Evolutionary conservation across 805 yeast species (phyloP).

Genomic region (Candida arabinofermentans): DNA sequence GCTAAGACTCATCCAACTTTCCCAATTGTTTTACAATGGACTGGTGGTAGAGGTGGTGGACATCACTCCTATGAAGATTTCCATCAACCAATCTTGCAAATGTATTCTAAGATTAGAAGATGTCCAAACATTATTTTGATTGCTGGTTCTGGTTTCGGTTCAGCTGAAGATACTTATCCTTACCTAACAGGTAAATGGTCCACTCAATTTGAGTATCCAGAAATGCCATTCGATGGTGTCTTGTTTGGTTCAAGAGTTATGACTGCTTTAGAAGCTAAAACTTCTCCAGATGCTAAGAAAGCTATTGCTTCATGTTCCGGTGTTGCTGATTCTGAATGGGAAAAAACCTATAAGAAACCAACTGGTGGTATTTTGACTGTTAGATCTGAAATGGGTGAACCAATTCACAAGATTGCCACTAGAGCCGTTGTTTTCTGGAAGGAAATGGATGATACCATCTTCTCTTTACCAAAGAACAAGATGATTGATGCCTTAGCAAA

Average conservation of each 20-base stretch:
- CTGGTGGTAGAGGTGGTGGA: conserved; percentile 99
- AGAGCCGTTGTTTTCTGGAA: conserved; percentile 97
- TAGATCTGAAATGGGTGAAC: conserved; percentile 99
- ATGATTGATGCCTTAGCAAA: conserved; percentile 73
- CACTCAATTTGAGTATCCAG: conserved; percentile 79
- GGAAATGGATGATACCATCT: conserved; percentile 92
- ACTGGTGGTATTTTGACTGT: conserved; percentile 97
- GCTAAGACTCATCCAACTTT: conserved; percentile 94
- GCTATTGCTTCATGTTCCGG: conserved; percentile 90
- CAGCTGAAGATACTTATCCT: conserved; percentile 94
- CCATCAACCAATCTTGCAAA: conserved; percentile 95
- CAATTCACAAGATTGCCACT: conserved; percentile 97
- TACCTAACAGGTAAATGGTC: conserved; percentile 98
- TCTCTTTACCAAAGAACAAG: conserved; percentile 86
- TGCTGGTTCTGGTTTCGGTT: conserved; percentile 99
- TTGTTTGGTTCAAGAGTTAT: conserved; percentile 94
- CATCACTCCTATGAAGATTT: conserved; percentile 99
- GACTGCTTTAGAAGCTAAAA: conserved; percentile 95
- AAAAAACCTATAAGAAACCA: conserved; percentile 86
- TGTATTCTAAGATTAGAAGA: conserved; percentile 93
- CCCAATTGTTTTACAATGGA: conserved; percentile 99
- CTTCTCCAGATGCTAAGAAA: conserved; percentile 89
- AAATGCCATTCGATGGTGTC: conserved; percentile 99
- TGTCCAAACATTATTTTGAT: conserved; percentile 82
- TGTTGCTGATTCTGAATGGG: conserved; percentile 88